Conservation (phyloP, 1,284 basidiomycete species). For the Leccinum pallidistipes region DNA sequence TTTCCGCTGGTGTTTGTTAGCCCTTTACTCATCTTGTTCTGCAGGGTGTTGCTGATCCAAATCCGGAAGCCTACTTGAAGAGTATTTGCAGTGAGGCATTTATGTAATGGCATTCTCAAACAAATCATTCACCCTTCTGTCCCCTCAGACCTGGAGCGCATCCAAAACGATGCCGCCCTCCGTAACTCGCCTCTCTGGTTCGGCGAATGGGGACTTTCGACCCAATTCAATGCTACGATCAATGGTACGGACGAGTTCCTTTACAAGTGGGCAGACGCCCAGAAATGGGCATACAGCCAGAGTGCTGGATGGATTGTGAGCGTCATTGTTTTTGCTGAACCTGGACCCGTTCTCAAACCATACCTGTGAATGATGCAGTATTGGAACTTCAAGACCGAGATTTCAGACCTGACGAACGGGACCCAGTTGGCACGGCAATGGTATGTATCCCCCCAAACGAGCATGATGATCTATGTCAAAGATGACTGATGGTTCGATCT, state of each 20-base stretch:
- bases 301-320: constrained; percentile 69
- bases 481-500: background rate
- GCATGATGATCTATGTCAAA: background rate
- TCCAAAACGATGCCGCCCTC: constrained; percentile 37
- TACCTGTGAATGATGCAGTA: constrained; percentile 46
- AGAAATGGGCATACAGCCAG: constrained; percentile 65
- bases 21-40: constrained; percentile 6
- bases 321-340: constrained; percentile 23
- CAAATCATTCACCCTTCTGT: background rate
- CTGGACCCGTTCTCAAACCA: background rate
- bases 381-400: constrained; percentile 78
- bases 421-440: constrained; percentile 59
- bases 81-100: constrained; percentile 63
- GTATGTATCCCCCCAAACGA: constrained; percentile 35
- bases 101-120: too few relatives aligned
- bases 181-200: constrained; percentile 44
- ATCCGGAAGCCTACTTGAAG: constrained; percentile 61
- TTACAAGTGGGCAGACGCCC: constrained; percentile 74
- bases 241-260: constrained; percentile 58
- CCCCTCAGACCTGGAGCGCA: constrained; percentile 26
- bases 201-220: constrained; percentile 71
- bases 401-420: constrained; percentile 42
- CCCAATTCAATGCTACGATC: constrained; percentile 60
- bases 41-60: constrained; percentile 68
- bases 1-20: constrained; percentile 37